A percentile compares a stretch with the other conserved stretches of the same genome.
Evolutionary conservation across 2,329 filamentous ascomycete species (phyloP).

Genomic region (Cercospora brassicicola): DNA sequence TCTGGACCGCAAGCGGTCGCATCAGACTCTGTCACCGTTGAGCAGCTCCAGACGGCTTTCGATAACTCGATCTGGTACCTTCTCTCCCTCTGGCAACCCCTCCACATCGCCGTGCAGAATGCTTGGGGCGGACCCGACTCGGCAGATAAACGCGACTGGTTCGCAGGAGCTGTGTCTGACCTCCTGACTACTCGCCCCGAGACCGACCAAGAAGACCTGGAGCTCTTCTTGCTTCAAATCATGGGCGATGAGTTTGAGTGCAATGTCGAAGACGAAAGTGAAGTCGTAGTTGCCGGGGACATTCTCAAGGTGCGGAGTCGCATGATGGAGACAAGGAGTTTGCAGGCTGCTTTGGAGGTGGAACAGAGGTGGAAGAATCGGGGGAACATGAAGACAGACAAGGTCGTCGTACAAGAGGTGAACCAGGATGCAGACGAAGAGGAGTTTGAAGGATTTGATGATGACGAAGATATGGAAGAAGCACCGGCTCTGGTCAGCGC

Average conservation of each 20-base stretch:
- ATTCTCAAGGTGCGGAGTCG: constrained; percentile 69
- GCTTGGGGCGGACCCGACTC: constrained; percentile 84
- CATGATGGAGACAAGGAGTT: constrained; percentile 65
- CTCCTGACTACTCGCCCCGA: constrained; percentile 64
- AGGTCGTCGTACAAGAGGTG: constrained; percentile 61
- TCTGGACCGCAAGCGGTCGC: constrained; percentile 14
- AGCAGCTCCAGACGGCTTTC: constrained; percentile 48
- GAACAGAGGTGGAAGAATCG: constrained; percentile 73
- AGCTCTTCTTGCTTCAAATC: constrained; percentile 11
- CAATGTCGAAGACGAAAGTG: constrained; percentile 85
- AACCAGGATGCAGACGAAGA: constrained; percentile 57
- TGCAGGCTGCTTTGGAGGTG: constrained; percentile 79
- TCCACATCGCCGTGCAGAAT: constrained; percentile 82
- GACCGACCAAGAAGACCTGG: constrained; percentile 54
- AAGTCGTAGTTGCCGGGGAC: constrained; percentile 68
- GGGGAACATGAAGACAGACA: constrained; percentile 57
- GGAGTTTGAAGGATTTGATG: constrained; percentile 52
- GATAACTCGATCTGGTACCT: constrained; percentile 84
- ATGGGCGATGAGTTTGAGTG: constrained; percentile 79
- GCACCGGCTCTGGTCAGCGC: constrained; percentile 61
- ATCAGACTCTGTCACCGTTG: constrained; percentile 24
- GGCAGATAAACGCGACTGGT: constrained; percentile 91
- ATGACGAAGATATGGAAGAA: constrained; percentile 56
- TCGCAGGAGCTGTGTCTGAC: constrained; percentile 82
- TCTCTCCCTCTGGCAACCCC: constrained; percentile 83